Percentiles rank a stretch among this genome's conserved stretches.
phyloP scores from a whole-genome alignment of 2,329 filamentous ascomycete species.

The Aspergillus udagawae region DNA sequence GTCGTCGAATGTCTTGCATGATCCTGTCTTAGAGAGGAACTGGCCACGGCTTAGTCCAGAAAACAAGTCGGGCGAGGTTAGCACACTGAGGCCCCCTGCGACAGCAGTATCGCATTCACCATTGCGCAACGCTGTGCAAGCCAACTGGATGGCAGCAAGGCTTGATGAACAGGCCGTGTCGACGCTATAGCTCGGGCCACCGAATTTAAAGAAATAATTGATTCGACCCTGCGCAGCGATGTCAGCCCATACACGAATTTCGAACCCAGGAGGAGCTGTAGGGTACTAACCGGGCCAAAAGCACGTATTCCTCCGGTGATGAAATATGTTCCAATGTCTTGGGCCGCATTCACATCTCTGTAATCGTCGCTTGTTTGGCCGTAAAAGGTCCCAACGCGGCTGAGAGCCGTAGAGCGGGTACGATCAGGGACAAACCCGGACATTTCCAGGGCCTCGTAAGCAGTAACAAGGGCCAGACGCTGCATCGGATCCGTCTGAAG shows the following conservation, averaged over 20 bases:
- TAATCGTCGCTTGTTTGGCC: constrained; percentile 67
- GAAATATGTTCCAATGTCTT: constrained; percentile 66
- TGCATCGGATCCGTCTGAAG: constrained; percentile 60
- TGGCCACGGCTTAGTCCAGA: constrained; percentile 59
- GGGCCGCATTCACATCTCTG: constrained; percentile 65
- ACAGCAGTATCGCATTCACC: constrained; percentile 76
- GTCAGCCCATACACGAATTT: too few relatives aligned
- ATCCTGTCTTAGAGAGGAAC: constrained; percentile 33
- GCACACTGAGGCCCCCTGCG: constrained; percentile 65
- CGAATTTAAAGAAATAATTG: constrained; percentile 73
- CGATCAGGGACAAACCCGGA: constrained; percentile 45
- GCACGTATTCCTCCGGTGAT: constrained; percentile 59
- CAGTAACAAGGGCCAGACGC: constrained; percentile 57
- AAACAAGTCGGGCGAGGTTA: constrained; percentile 77
- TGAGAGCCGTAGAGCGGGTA: constrained; percentile 57
- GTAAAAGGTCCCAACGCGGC: constrained; percentile 65
- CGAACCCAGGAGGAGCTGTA: too few relatives aligned
- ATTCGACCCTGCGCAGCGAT: constrained; percentile 44
- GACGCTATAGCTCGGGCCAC: constrained; percentile 64
- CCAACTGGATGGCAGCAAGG: constrained; percentile 64
- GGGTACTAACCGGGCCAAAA: constrained; percentile 47
- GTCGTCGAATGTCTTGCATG: constrained; percentile 48
- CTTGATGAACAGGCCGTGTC: constrained; percentile 74
- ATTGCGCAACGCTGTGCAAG: constrained; percentile 68
- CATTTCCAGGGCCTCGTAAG: constrained; percentile 59